Base-by-base conservation (phyloP, 257 asterid species). In the Przewalskia tangutica region DNA sequence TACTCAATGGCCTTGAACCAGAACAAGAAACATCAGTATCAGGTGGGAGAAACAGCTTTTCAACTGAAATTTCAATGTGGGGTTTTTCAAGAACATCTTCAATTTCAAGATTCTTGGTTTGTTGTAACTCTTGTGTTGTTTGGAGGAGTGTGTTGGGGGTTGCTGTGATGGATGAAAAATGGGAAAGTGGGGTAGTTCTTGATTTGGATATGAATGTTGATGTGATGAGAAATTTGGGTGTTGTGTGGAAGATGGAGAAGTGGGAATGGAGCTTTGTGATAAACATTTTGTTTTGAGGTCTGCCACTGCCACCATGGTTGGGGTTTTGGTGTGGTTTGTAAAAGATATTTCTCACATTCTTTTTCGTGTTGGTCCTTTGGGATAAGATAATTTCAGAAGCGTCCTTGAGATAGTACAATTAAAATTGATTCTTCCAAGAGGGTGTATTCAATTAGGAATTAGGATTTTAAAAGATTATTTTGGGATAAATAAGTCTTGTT, bases 11-110 rank as follows among this genome's bases (percentile, higher is more conserved):
- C 84, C 83, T 82, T 42, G 87, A 77, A 65, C 81, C 77, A 0
- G 91, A 77, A 38, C 42, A 38, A 8, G 93, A 83, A 38, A 87
- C 83, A 78, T 92, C 98, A 9, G 95, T 88, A 8, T 93, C 99
- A 18, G 99, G 99, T 17, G 98, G 99, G 58, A 92, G 44, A 85
- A 92, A 95, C 1, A 95, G 95, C 83, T 88, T 86, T 46, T 92
- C 97, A 8, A 89, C 87, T 0, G 98, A 87, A 4, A 93, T 85
- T 23, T 89, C 90, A 16, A 86, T 32, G 54, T 78, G 84, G 81
- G 81, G 27, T 58, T 84, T 84, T 78, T 77, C 84, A 9, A 84
- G 86, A n/a, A 78, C 81, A 42, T 66, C 83, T 48, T 73, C 79
- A 48, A 27, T 16, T 75, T 50, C 62, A 44, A 75, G 50, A 75